Base-by-base conservation (phyloP, 2,329 filamentous ascomycete genomes). In the Alternaria gansuensis region DNA sequence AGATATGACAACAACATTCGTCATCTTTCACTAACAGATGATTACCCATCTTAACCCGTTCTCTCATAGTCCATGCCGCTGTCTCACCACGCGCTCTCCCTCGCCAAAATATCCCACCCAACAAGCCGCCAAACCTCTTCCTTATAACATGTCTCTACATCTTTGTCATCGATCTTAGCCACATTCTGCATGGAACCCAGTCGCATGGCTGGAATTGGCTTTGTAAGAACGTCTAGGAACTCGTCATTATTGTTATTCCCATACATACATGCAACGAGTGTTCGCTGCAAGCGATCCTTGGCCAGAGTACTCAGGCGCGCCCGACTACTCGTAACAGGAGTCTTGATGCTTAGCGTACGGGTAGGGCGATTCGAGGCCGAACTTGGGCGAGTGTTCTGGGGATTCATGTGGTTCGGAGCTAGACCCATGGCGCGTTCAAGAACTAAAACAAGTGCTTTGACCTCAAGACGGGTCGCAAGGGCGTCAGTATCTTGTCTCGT, bases 91-190 rank as follows among this genome's bases (percentile, higher is more conserved):
- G 57, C 65, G 24, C 54, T 43, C 11, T 71, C 67, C 11, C 56
- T 63, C 3, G 67, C 65, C 17, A 84, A 68, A 5, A 84, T 74
- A 49, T 87, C 84, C 85, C 85, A 88, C 0, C 86, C 85, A 6
- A 88, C 66, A 52, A 87, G 67, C 51, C 78, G 74, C 86, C 86
- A 88, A 2, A 87, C 71, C 63, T 87, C 82, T 54, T 80, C 79
- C 52, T 81, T 79, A 64, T 86, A 87, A 83, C 84, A 86, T 14
- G 84, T 81, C 3, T 79, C 66, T 4, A 81, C 77, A 8, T 81
- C 72, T 14, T 75, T 67, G 28, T 81, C 75, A 5, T 77, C 76
- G 0, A 79, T 59, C 50, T 77, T 78, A 1, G 75, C 74, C 8
- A 76, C 68, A 5, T 67, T 67, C 13, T 70, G 70, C 23, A 74